Evolutionary conservation across 1,284 basidiomycete species (phyloP), one percentile per base, ranked within the genome.

Genomic region (Marasmius tenuissimus): DNA sequence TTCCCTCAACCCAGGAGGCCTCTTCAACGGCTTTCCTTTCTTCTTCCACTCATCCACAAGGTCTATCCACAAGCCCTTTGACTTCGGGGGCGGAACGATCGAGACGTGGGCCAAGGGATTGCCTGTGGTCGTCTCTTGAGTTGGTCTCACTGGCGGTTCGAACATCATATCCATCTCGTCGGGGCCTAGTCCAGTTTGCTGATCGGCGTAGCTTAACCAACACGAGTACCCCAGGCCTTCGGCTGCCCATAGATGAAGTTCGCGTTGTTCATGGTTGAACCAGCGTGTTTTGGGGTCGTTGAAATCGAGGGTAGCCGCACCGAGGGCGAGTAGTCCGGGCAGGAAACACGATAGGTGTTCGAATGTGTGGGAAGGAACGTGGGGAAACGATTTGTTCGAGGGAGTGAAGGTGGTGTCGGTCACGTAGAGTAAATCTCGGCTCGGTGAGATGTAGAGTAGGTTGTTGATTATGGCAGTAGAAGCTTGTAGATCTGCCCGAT

Each of bases 331-430:
- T 18, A 92, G 73, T 16, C 89, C 91, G 0, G 89, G 88, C 54
- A 92, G 78, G 78, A 93, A 93, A 73, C 91, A 92, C 10, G 90
- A 86, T 57, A 93, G 78, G 68, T 93, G 91, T 66, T 93, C 91
- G 60, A 92, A 86, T 22, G 70, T 73, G 66, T 88, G 85, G 12
- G 80, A 78, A 16, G 83, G 81, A 18, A 67, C 66, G 40, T 67
- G 70, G 42, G 51, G 50, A 18, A 16, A 16, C n/a, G 35, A 37
- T 22, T 59, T 50, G 39, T 48, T 20, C 12, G 45, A 50, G 52
- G 53, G 34, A 12, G 39, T 18, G 52, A 55, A 56, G 33, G 34
- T 64, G 14, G 79, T 77, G 68, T 90, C 87, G 1, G 89, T 90
- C 12, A 89, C 86, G 66, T 91, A 93, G 42, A 92, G 81, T 10